These are phyloP conservation scores for Corniculantispora saksenae DNA, from an alignment of 2,329 filamentous ascomycete species.

Conservation along the genomic window DNA sequence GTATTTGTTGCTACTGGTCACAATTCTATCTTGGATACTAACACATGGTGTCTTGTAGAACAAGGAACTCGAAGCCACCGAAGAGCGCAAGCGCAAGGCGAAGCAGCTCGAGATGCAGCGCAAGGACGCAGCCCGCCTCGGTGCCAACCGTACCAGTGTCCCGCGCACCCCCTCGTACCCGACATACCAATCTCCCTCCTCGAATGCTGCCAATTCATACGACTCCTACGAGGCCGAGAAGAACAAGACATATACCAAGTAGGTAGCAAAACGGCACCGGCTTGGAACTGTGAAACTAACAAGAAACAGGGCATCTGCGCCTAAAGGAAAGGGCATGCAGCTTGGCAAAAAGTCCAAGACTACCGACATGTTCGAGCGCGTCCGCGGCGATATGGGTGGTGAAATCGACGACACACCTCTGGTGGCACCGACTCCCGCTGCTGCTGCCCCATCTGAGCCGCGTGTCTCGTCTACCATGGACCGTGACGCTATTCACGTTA, in stretches of 20 bases:
- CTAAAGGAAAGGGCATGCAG: constrained; percentile 97
- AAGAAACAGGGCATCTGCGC: constrained; percentile 54
- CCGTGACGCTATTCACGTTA: constrained; percentile 83
- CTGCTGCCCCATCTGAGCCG: constrained; percentile 52
- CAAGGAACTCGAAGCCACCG: constrained; percentile 96
- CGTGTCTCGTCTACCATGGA: constrained; percentile 69
- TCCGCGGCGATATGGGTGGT: constrained; percentile 85
- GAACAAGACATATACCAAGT: constrained; percentile 87
- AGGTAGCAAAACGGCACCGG: constrained; percentile 33
- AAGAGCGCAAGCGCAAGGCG: constrained; percentile 97
- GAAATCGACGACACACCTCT: constrained; percentile 79
- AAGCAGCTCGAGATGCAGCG: constrained; percentile 99
- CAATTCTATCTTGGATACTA: constrained; percentile 22
- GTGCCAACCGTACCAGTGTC: constrained; percentile 65
- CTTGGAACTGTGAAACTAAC: constrained; percentile 12
- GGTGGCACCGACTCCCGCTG: constrained; percentile 57
- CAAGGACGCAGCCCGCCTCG: constrained; percentile 85
- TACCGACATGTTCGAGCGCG: constrained; percentile 94
- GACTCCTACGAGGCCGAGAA: constrained; percentile 96
- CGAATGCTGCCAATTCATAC: constrained; percentile 77
- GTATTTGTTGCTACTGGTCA: constrained; percentile 25
- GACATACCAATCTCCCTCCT: constrained; percentile 80
- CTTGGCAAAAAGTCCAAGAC: constrained; percentile 98
- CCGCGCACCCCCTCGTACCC: constrained; percentile 82
- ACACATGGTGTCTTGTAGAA: constrained; percentile 58